Conservation (phyloP, 2,329 filamentous ascomycete species). For the Chalaropsis ovoidea region DNA sequence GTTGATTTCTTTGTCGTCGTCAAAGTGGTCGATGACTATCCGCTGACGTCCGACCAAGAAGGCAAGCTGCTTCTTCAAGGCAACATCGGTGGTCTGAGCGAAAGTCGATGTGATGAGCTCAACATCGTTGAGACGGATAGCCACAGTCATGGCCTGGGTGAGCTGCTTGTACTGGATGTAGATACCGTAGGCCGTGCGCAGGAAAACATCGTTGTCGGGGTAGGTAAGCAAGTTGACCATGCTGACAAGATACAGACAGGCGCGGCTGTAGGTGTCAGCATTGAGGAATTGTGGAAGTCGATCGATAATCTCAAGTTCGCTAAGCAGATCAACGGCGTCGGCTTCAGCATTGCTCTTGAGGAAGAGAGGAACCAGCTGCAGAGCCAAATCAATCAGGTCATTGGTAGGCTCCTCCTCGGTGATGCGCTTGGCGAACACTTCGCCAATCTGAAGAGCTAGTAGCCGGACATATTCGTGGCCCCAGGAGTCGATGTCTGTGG, state of each 20-base stretch:
- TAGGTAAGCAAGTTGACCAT: constrained; percentile 98
- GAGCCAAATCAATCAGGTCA: constrained; percentile 75
- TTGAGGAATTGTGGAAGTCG: constrained; percentile 81
- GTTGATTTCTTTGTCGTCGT: constrained; percentile 57
- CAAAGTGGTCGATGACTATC: constrained; percentile 63
- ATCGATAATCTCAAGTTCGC: constrained; percentile 95
- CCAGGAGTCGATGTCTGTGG: constrained; percentile 91
- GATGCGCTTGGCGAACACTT: constrained; percentile 82
- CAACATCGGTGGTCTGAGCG: constrained; percentile 65
- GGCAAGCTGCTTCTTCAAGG: constrained; percentile 83
- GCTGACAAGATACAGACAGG: constrained; percentile 96
- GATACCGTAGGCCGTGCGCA: constrained; percentile 83
- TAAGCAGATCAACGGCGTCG: constrained; percentile 92
- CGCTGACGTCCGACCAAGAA: constrained; percentile 88
- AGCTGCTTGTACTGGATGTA: constrained; percentile 90
- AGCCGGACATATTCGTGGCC: constrained; percentile 97
- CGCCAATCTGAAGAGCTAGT: constrained; percentile 86
- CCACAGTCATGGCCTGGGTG: constrained; percentile 84
- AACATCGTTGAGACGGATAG: constrained; percentile 83
- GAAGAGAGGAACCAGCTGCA: constrained; percentile 84
- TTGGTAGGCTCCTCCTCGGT: constrained; percentile 73
- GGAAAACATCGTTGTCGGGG: constrained; percentile 92
- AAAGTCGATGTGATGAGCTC: constrained; percentile 76
- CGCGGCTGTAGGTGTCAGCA: constrained; percentile 82
- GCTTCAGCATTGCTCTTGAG: constrained; percentile 96